A percentile compares a stretch with the other conserved stretches of the same genome.
Evolutionary conservation across 1,284 basidiomycete species (phyloP).

Genomic region (Schizophyllum amplum): DNA sequence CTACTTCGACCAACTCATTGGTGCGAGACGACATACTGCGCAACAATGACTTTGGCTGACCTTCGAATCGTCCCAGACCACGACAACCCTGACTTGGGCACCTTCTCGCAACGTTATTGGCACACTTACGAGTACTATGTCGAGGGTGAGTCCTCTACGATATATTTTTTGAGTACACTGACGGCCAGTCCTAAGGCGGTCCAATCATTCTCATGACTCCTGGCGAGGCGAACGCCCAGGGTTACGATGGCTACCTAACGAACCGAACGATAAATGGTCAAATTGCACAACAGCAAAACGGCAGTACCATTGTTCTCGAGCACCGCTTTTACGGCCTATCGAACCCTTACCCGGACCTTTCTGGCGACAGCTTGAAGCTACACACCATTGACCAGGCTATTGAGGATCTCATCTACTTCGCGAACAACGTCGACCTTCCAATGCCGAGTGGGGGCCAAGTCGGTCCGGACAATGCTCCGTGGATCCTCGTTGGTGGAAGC

Average conservation of each 20-base stretch:
- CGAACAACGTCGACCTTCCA: conserved; percentile 55
- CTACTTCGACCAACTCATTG: conserved; percentile 62
- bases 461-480: conserved; percentile 50
- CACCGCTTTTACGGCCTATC: conserved; percentile 41
- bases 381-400: conserved; percentile 68
- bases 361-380: conserved; percentile 44
- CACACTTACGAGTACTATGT: conserved; percentile 56
- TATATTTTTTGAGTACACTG: not conserved
- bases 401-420: conserved; percentile 65
- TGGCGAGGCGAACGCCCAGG: conserved; percentile 28
- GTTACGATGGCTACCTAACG: conserved; percentile 50
- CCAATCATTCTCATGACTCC: conserved; percentile 59
- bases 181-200: conserved; percentile 36
- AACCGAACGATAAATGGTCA: conserved; percentile 57
- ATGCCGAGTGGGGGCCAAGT: conserved; percentile 56
- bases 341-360: conserved; percentile 53
- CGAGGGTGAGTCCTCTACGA: conserved; percentile 26
- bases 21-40: not conserved
- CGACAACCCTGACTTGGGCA: conserved; percentile 48
- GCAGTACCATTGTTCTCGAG: conserved; percentile 47
- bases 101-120: conserved; percentile 70
- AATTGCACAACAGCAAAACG: conserved; percentile 60
- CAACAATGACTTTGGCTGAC: not conserved
- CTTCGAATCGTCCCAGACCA: not conserved
- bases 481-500: conserved; percentile 67